Base-by-base conservation (phyloP, 2,329 filamentous ascomycete genomes). In the Verticillium nubilum region DNA sequence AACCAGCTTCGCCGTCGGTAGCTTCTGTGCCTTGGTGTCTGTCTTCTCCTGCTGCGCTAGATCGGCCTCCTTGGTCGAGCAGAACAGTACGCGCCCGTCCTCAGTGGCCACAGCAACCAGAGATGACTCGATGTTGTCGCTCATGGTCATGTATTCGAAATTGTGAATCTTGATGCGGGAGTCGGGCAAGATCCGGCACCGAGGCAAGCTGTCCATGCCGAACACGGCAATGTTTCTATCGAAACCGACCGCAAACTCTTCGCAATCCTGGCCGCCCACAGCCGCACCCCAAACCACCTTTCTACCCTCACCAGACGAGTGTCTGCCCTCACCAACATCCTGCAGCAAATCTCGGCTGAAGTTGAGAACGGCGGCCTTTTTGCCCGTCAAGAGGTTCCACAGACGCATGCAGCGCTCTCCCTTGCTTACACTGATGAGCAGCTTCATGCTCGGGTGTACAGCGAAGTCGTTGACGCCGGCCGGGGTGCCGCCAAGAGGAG, bases 371-470 rank as follows among this genome's bases (percentile, higher is more conserved):
- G 93, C 92, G 1, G 93, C 93, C 77, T 97, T 97, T 78, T 94
- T 96, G 17, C 93, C 95, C 2, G 94, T 98, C 65, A 98, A 92
- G 64, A 99, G 74, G 70, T 99, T 98, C 95, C 95, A 99, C 64
- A 98, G 74, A 64, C 95, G 81, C 90, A 99, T 96, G 69, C 88
- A 92, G 64, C 86, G 87, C 77, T 99, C 95, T 64, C 92, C 92
- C 68, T 89, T 91, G 66, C 91, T 89, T 9, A 98, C 92, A 67
- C 86, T 96, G 61, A 99, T 86, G 91, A 98, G 97, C 56, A 99
- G 80, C 77, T 97, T 98, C 84, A 96, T 91, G 72, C 91, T 96
- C 0, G 95, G 94, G 72, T 99, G 95, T 27, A 99, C 89, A 2
- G 94, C 92, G 72, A 99, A 96, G 72, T 93, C 91, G 72, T 97